Conservation (phyloP, 2,329 filamentous ascomycete genomes). For the Phyllachora maydis region DNA sequence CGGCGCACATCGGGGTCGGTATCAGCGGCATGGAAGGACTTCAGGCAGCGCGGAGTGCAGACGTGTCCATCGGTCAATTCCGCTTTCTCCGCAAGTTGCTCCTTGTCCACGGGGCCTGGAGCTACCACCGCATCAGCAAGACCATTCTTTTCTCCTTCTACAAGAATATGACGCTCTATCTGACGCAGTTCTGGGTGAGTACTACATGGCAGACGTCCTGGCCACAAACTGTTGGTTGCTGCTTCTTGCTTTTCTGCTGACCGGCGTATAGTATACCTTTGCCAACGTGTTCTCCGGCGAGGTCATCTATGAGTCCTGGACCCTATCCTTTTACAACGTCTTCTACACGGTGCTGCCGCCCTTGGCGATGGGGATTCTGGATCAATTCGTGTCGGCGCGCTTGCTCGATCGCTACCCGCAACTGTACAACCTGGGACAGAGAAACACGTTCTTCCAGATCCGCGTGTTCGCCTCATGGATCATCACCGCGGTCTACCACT, state of each 20-base stretch:
- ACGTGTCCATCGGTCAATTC: constrained; percentile 92
- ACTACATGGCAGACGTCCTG: background rate
- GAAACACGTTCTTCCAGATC: constrained; percentile 81
- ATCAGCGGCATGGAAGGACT: constrained; percentile 95
- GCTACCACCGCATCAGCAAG: constrained; percentile 91
- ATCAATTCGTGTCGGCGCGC: constrained; percentile 91
- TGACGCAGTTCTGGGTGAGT: constrained; percentile 97
- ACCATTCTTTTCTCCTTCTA: constrained; percentile 98
- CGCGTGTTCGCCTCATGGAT: constrained; percentile 91
- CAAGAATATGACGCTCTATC: constrained; percentile 96
- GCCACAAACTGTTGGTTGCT: background rate
- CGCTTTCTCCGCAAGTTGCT: constrained; percentile 84
- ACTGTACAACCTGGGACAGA: constrained; percentile 81
- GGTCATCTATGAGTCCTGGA: constrained; percentile 99
- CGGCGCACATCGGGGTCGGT: constrained; percentile 90
- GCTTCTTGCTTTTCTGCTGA: constrained; percentile 6
- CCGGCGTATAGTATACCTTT: constrained; percentile 60
- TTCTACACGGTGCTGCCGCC: constrained; percentile 91
- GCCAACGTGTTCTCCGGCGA: constrained; percentile 96
- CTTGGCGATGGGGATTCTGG: constrained; percentile 85
- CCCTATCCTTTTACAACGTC: constrained; percentile 97
- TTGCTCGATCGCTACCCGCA: constrained; percentile 91
- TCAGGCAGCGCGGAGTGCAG: constrained; percentile 85
- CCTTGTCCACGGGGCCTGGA: constrained; percentile 91
- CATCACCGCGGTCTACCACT: constrained; percentile 87